Base-by-base conservation (phyloP, 2,329 filamentous ascomycete species). In the Exophiala mesophila region DNA sequence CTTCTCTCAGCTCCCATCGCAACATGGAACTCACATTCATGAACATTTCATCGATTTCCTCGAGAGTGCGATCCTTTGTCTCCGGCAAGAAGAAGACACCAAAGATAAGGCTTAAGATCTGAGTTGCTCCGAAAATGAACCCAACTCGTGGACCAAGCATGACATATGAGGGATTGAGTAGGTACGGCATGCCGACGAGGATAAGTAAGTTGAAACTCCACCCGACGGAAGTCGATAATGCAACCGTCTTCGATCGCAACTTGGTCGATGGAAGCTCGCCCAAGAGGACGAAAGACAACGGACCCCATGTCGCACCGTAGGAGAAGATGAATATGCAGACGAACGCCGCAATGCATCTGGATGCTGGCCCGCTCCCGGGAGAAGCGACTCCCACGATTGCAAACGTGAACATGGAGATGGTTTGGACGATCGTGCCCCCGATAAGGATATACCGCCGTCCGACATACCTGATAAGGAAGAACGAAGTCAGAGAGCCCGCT, bases 401-500 rank as follows among this genome's bases (percentile, higher is more conserved):
- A 43, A 46, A 41, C 17, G 94, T 72, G 74, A 90, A 90, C 68
- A 94, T 83, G 71, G 83, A 89, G 57, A 88, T 60, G 18, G 89
- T 70, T 87, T 94, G 94, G 56, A 85, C 85, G 3, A 80, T 46
- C 17, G 85, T 85, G 59, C 88, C 88, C 60, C 73, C 75, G 63
- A 94, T 76, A 54, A 94, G 80, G 45, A 94, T 78, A 33, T 76
- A 73, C 53, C 88, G 85, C 62, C 88, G 86, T 54, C 88, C 88
- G 53, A 88, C 76, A 57, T 71, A 77, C 72, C 94, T 88, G 50
- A 94, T 80, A 13, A 82, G 82, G 69, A 74, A 92, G 78, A 94
- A 94, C 21, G 88, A 90, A 57, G 92, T 64, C 1, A 87, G 86
- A 1, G 88, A 94, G 30, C 84, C 89, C 66, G 67, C 74, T 49